Conservation (phyloP, 2,329 filamentous ascomycete species). For the Colletotrichum eleusines region DNA sequence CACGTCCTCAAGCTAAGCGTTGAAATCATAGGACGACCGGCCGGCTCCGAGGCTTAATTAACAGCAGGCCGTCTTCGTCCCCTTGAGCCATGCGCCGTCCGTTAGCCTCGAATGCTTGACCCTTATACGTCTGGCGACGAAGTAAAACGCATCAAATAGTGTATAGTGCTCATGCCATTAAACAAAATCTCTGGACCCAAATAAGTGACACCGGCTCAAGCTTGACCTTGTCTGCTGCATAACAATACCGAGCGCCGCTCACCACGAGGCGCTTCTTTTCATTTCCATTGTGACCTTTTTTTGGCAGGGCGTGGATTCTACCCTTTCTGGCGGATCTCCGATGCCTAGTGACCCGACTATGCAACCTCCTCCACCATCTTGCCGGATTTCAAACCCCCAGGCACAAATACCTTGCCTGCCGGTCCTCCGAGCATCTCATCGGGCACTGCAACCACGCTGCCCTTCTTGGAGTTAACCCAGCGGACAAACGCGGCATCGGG, state of each 20-base stretch:
- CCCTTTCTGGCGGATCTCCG: not conserved
- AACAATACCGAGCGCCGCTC: constrained; percentile 16
- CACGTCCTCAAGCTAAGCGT: constrained; percentile 3
- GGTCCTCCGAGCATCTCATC: constrained; percentile 76
- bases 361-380: constrained; percentile 69
- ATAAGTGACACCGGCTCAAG: not conserved
- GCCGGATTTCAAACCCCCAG: constrained; percentile 50
- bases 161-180: not conserved
- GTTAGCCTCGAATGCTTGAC: not conserved
- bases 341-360: constrained; percentile 45
- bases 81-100: not conserved
- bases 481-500: constrained; percentile 74
- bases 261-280: not conserved
- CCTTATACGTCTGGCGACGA: not conserved
- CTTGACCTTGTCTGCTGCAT: constrained; percentile 10
- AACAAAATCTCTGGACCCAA: constrained; percentile 13
- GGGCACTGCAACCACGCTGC: constrained; percentile 73
- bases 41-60: not conserved
- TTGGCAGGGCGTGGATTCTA: not conserved
- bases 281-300: not conserved
- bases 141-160: not conserved
- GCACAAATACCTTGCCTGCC: constrained; percentile 68
- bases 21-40: constrained; percentile 6
- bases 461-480: constrained; percentile 77
- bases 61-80: not conserved